phyloP scores from a whole-genome alignment of 202 grass and related monocot genomes.

The Tripidium arundinaceum region DNA sequence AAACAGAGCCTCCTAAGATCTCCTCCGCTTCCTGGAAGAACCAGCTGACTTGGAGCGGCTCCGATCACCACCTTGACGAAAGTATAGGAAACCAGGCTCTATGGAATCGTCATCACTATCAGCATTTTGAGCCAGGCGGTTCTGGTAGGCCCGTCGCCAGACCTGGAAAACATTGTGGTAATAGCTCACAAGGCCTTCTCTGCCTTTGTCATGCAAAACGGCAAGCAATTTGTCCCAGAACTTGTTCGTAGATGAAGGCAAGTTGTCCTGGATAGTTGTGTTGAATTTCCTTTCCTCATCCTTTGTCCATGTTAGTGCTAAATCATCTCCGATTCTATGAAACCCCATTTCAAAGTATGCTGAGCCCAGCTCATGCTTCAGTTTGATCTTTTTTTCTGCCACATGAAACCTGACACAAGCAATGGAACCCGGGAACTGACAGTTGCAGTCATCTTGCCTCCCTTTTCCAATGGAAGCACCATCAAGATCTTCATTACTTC shows the following conservation, averaged over 20 bases:
- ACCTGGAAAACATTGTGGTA: conserved; percentile 82
- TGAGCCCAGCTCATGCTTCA: conserved; percentile 50
- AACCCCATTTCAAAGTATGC: conserved; percentile 58
- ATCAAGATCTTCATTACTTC: conserved; percentile 33
- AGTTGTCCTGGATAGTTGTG: conserved; percentile 34
- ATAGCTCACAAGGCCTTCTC: conserved; percentile 53
- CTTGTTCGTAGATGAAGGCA: conserved; percentile 39
- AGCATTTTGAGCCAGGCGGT: conserved; percentile 34
- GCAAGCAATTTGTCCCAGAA: conserved; percentile 42
- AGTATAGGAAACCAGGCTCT: conserved; percentile 37
- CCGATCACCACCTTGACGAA: conserved; percentile 4
- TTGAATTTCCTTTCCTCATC: conserved; percentile 62
- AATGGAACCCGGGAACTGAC: conserved; percentile 36
- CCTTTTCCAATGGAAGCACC: conserved; percentile 33
- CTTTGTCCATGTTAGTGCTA: conserved; percentile 56
- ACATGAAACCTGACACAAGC: conserved; percentile 57
- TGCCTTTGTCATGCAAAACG: conserved; percentile 37
- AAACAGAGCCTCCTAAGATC: conserved; percentile 11
- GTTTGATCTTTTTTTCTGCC: conserved; percentile 39
- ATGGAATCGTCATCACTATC: conserved; percentile 69
- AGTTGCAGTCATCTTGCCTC: conserved; percentile 45
- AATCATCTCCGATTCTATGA: conserved; percentile 55
- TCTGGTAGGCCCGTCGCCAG: conserved; percentile 50
- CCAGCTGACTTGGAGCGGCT: neutral
- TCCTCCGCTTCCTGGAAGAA: neutral